phyloP scores from a whole-genome alignment of 1,284 basidiomycete species.

The Hymenochaete sp. region DNA sequence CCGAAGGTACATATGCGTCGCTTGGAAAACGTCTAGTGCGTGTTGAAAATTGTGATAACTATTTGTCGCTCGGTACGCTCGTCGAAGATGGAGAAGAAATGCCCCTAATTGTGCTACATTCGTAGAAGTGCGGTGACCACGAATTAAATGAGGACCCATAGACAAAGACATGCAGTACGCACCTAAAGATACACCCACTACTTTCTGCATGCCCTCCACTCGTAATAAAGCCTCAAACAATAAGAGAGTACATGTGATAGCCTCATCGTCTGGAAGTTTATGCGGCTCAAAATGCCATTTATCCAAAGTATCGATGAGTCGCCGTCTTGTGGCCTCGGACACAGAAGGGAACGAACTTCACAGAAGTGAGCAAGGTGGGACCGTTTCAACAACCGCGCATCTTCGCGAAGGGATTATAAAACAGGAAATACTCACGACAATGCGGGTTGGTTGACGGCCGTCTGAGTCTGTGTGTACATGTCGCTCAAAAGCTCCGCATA shows the following conservation, averaged over 20 bases:
- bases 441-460: constrained; percentile 53
- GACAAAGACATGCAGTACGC: constrained; percentile 28
- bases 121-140: constrained; percentile 20
- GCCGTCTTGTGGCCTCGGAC: constrained; percentile 34
- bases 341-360: constrained; percentile 28
- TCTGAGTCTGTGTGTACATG: constrained; percentile 72
- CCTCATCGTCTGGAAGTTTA: constrained; percentile 67
- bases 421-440: constrained; percentile 34
- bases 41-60: constrained; percentile 96
- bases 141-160: background rate
- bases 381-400: constrained; percentile 26
- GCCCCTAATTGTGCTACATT: constrained; percentile 56
- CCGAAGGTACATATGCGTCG: constrained; percentile 76
- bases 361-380: constrained; percentile 21
- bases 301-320: constrained; percentile 59
- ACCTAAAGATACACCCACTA: constrained; percentile 60
- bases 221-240: constrained; percentile 68
- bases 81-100: constrained; percentile 74
- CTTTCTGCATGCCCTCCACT: constrained; percentile 65
- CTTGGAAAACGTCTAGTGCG: constrained; percentile 90
- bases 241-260: constrained; percentile 71
- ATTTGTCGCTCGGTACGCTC: constrained; percentile 82
- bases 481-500: constrained; percentile 75
- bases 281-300: constrained; percentile 87
- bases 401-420: constrained; percentile 17